phyloP scores from a whole-genome alignment of 805 yeast species.

The Candida easanensis region DNA sequence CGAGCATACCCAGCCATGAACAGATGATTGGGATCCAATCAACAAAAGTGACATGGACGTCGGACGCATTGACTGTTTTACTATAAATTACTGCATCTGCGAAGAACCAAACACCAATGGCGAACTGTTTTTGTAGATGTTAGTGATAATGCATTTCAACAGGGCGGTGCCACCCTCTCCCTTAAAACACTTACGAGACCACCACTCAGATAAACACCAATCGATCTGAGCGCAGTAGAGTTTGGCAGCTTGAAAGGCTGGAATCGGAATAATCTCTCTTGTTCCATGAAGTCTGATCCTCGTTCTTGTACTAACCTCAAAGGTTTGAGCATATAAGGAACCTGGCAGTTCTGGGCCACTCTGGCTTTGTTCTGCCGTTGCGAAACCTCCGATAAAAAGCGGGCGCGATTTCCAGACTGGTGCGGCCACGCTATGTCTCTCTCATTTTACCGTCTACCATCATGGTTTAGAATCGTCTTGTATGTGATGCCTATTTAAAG shows the following conservation, averaged over 20 bases:
- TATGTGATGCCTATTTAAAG: slow-evolving; percentile 1
- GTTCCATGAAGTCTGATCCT: slow-evolving; percentile 28
- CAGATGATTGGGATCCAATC: slow-evolving; percentile 96
- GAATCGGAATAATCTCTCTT: slow-evolving; percentile 60
- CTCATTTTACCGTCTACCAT: not conserved
- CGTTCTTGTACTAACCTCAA: slow-evolving; percentile 4
- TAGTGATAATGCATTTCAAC: slow-evolving; percentile 15
- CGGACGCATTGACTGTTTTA: slow-evolving; percentile 78
- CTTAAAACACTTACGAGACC: slow-evolving; percentile 36
- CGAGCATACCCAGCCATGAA: slow-evolving; percentile 84
- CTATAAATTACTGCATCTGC: slow-evolving; percentile 88
- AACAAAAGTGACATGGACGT: slow-evolving; percentile 82
- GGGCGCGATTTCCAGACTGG: not conserved
- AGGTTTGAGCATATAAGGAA: slow-evolving; percentile 12
- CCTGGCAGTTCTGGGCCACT: not conserved
- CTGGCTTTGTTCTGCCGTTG: not conserved
- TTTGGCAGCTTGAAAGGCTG: slow-evolving; percentile 64
- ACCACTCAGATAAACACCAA: slow-evolving; percentile 77
- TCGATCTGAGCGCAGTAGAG: slow-evolving; percentile 64
- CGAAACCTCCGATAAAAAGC: slow-evolving; percentile 8
- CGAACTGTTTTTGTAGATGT: slow-evolving; percentile 38
- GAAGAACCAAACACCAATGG: slow-evolving; percentile 86
- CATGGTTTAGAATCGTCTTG: not conserved
- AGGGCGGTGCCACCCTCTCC: no score
- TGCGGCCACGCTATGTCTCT: not conserved